Conservation (phyloP, 148 eudicot species). For the Persicaria tinctoria region DNA sequence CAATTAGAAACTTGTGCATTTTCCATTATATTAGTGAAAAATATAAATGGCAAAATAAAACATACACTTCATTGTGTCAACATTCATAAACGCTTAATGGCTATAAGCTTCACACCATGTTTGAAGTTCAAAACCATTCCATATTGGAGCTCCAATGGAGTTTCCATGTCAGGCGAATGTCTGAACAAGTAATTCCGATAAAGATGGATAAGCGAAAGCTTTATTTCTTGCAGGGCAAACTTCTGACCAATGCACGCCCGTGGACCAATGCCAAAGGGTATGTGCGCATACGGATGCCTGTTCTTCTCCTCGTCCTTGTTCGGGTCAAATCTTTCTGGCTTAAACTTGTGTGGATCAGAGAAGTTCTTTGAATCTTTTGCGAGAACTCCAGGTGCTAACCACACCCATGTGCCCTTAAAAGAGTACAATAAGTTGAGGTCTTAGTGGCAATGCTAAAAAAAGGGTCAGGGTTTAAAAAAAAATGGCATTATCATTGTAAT, state of each 20-base stretch:
- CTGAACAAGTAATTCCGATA: conserved; percentile 59
- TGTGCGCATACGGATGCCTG: conserved; percentile 93
- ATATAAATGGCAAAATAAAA: too few species aligned
- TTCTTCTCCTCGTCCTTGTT: conserved; percentile 60
- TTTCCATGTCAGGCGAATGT: conserved; percentile 80
- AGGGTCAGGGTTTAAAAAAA: background rate
- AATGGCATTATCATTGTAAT: background rate
- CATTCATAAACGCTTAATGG: conserved; percentile 26
- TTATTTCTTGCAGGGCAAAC: conserved; percentile 77
- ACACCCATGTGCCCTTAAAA: conserved; percentile 85
- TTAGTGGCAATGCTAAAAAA: background rate
- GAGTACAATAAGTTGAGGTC: background rate
- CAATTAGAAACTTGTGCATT: too few species aligned
- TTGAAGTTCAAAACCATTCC: conserved; percentile 77
- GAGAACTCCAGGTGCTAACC: conserved; percentile 88
- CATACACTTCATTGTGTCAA: too few species aligned
- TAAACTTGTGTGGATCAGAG: conserved; percentile 78
- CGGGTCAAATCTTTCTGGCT: conserved; percentile 81
- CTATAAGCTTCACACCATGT: conserved; percentile 75
- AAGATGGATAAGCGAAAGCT: conserved; percentile 64
- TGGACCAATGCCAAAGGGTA: conserved; percentile 93
- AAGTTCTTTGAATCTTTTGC: conserved; percentile 82
- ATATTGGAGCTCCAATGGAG: conserved; percentile 61
- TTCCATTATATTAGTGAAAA: too few species aligned
- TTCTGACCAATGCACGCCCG: conserved; percentile 89